Percentiles rank a stretch among this genome's conserved stretches.
These are phyloP conservation scores for Mucor sp. DNA, from an alignment of 371 early-diverging fungal species.

Conservation along the genomic window DNA sequence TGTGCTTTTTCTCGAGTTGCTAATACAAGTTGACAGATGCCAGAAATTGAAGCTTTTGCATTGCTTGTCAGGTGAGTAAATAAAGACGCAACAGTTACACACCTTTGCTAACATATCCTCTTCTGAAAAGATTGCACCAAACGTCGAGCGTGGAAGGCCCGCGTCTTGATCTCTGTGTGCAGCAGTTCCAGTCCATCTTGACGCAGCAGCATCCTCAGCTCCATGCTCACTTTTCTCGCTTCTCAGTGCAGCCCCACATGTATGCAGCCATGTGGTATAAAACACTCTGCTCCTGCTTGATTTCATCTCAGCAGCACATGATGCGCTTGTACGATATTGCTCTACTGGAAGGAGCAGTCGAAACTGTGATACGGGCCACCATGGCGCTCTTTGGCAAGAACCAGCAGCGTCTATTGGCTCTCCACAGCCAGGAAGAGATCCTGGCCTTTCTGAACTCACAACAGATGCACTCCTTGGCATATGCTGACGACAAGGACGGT, in stretches of 20 bases:
- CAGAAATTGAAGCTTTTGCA: constrained; percentile 90
- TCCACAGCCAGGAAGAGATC: constrained; percentile 75
- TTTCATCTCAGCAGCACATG: constrained; percentile 65
- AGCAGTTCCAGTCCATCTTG: constrained; percentile 83
- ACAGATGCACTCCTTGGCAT: not conserved
- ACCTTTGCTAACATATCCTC: constrained; percentile 10
- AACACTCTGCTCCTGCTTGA: constrained; percentile 89
- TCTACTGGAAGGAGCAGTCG: constrained; percentile 83
- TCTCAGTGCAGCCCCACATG: constrained; percentile 81
- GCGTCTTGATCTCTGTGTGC: constrained; percentile 71
- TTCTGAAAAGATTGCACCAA: constrained; percentile 68
- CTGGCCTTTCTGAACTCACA: constrained; percentile 42
- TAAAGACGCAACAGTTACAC: not conserved
- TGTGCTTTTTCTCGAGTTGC: not conserved
- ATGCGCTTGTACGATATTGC: constrained; percentile 88
- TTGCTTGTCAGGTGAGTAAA: constrained; percentile 62
- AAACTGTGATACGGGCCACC: constrained; percentile 79
- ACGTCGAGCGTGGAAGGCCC: constrained; percentile 77
- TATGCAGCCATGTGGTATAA: constrained; percentile 92
- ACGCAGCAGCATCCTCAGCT: constrained; percentile 77
- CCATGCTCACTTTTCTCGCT: constrained; percentile 65
- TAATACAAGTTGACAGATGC: constrained; percentile 57
- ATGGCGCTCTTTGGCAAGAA: constrained; percentile 81
- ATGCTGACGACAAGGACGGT: constrained; percentile 24
- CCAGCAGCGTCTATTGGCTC: constrained; percentile 60